Percentiles rank a stretch among this genome's conserved stretches.
Conservation (phyloP, 2,329 filamentous ascomycete genomes). For the Tolypocladium tropicale region DNA sequence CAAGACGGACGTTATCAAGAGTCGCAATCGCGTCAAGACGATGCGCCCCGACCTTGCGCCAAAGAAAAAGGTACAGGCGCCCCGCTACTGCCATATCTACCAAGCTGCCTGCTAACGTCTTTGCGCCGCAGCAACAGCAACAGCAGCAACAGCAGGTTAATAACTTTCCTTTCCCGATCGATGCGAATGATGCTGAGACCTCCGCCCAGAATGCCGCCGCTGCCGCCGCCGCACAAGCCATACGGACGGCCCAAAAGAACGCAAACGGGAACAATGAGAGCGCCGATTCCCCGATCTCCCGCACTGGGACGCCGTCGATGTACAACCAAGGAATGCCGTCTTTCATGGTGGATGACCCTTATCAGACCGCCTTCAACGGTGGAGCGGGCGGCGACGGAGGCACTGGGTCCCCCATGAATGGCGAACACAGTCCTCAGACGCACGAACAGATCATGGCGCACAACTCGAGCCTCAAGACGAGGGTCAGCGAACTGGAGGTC, state of each 20-base stretch:
- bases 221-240: constrained; percentile 39
- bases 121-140: constrained; percentile 6
- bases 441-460: constrained; percentile 71
- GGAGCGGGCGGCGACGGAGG: constrained; percentile 36
- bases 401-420: constrained; percentile 38
- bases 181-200: constrained; percentile 49
- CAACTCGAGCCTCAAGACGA: constrained; percentile 84
- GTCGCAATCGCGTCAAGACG: constrained; percentile 94
- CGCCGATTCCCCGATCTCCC: constrained; percentile 68
- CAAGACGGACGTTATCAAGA: constrained; percentile 99
- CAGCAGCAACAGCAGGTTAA: constrained; percentile 29
- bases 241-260: constrained; percentile 59
- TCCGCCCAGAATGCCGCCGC: constrained; percentile 40
- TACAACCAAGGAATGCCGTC: constrained; percentile 66
- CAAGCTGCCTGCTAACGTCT: neutral
- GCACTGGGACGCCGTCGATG: constrained; percentile 67
- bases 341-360: constrained; percentile 67
- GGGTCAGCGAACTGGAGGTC: constrained; percentile 88
- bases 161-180: constrained; percentile 27
- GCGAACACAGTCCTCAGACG: constrained; percentile 59
- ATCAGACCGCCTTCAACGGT: constrained; percentile 39
- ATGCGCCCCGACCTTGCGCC: constrained; percentile 65
- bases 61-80: constrained; percentile 63
- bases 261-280: constrained; percentile 64
- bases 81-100: neutral